Evolutionary conservation across 2,329 filamentous ascomycete genomes (phyloP).

Genomic region (Gyromitra esculenta): DNA sequence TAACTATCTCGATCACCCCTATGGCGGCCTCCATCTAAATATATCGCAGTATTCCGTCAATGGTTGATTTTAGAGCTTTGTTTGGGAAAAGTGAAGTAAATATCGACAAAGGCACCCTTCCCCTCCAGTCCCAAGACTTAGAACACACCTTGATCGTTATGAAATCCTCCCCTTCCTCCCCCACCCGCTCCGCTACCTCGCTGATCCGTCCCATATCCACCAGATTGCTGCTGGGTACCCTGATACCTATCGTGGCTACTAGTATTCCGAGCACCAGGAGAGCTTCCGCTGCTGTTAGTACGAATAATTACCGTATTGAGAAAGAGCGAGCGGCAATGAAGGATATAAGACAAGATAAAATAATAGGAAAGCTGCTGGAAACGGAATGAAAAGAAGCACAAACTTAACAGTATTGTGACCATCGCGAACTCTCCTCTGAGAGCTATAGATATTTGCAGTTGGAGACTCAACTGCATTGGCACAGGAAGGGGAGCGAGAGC

Average conservation of each 20-base stretch:
- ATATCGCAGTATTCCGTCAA: not conserved
- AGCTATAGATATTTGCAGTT: not conserved
- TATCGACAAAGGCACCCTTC: too few relatives aligned
- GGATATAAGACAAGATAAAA: not conserved
- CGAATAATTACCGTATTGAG: too few relatives aligned
- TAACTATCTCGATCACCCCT: conserved; percentile 10
- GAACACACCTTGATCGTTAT: not conserved
- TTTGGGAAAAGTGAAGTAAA: not conserved
- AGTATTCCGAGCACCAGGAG: not conserved
- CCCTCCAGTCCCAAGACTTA: not conserved
- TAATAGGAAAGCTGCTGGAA: not conserved
- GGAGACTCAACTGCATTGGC: not conserved
- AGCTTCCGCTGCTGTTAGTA: not conserved
- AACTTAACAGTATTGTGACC: not conserved
- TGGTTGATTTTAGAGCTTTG: not conserved
- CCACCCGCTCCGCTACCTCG: not conserved
- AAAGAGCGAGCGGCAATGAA: too few relatives aligned
- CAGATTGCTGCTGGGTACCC: not conserved
- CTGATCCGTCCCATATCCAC: not conserved
- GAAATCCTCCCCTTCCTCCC: conserved; percentile 1
- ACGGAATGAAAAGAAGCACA: not conserved
- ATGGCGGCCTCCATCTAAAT: conserved; percentile 6
- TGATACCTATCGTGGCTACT: not conserved
- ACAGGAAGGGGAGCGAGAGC: conserved; percentile 28
- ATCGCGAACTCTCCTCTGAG: not conserved